Evolutionary conservation across 257 asterid species (phyloP), one percentile per base, ranked within the genome.

Genomic region (Jasminum sambac): DNA sequence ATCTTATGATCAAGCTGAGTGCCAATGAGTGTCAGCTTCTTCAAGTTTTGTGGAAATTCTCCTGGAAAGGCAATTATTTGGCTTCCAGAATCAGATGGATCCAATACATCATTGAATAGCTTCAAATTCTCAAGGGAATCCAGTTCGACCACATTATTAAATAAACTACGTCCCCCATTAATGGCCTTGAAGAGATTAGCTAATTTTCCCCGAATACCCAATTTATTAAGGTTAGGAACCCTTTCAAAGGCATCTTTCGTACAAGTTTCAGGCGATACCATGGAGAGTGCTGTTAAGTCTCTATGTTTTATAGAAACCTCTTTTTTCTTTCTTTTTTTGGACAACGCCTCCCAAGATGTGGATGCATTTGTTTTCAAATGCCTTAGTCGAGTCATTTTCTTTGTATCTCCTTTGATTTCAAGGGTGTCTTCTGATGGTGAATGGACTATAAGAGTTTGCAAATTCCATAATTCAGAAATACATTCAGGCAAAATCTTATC

Each of bases 181-280:
- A 60, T 40, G 68, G 38, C 7, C 6, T 79, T 81, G 13, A 84
- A 8, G 30, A 81, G 81, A 34, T 43, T 52, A 17, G 68, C 75
- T 44, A 82, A 41, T 5, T 67, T 70, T 0, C 89, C 89, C 41
- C 83, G 82, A 21, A 82, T 39, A 5, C 89, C 87, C 67, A 84
- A 8, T 37, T 77, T 77, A 67, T 79, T 82, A 72, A 84, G 73
- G 50, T 79, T 46, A 11, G 75, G 76, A 3, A 81, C 77, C 76
- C 64, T 75, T 10, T 42, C 30, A 19, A 84, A 77, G 34, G 71
- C 68, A 0, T 66, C 80, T 0, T 63, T 48, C 0, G 70, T 79
- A 76, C 89, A 84, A 68, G 82, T 74, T 19, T 70, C 75, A 0
- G 89, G 87, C 25, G 89, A 76, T 2, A 84, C 72, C 34, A 79